Evolutionary conservation across 352 stramenopile genomes (phyloP), one percentile per base, ranked within the genome.

Genomic region (Phytophthora megakarya): DNA sequence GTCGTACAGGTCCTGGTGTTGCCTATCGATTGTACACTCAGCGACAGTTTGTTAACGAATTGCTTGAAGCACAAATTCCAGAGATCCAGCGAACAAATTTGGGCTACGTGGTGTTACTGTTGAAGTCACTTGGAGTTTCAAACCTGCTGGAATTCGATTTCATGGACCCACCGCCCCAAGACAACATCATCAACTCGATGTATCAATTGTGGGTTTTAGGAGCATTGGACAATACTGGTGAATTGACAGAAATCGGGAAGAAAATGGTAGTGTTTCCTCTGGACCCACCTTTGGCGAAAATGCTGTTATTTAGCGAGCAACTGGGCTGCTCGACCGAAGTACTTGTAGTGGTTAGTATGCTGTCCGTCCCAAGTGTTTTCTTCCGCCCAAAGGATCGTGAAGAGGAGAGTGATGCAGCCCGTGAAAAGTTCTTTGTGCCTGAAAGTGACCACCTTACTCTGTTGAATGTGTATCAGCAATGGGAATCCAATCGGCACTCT

Each of bases 221-320:
- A 22, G 97, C 98, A 15, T 77, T 99, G 1, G 96, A 99, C 67
- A 99, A 99, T 75, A 98, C 89, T 12, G 97, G 97, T 26, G 92
- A 98, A 57, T 80, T 99, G 10, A 99, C 97, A 21, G 68, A 89
- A 26, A 95, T 99, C 25, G 98, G 98, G 42, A 82, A 96, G 61
- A 96, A 97, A 35, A 99, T 99, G 98, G 89, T 95, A n/a, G 95
- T 99, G 50, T 99, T 99, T 71, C 98, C 98, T 18, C 66, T 99
- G 25, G 97, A 99, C 59, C 97, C 98, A 37, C 91, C 95, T 32
- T 67, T 98, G 16, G 88, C 92, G 5, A 98, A 98, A 73, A 98
- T 98, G 93, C 80, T 99, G 28, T 70, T 99, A 3, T 98, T 99
- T 66, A 96, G 92, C 21, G 93, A 98, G 60, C 68, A 96, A 49